These are phyloP conservation scores for Heracleum sosnowskyi DNA, from an alignment of 129 eudicot genomes.

Conservation along the genomic window DNA sequence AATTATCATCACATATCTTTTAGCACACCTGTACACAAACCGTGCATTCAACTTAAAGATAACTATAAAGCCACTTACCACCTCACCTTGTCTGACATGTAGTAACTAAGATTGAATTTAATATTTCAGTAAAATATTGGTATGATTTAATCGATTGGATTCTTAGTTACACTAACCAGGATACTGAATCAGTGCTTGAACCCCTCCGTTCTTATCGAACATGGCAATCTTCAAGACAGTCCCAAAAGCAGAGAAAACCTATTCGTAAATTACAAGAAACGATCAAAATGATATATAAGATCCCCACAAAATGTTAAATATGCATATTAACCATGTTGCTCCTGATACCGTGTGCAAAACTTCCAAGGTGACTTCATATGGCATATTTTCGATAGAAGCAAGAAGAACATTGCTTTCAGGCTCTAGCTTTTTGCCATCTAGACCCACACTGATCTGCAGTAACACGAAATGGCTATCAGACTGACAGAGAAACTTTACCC, in stretches of 20 bases:
- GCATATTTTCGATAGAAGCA: constrained; percentile 98
- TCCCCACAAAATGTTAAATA: background rate
- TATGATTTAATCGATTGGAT: background rate
- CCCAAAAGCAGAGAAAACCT: constrained; percentile 94
- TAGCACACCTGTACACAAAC: background rate
- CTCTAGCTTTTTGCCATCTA: constrained; percentile 88
- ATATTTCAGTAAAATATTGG: background rate
- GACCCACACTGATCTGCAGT: constrained; percentile 64
- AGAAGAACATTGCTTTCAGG: constrained; percentile 99
- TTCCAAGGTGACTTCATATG: constrained; percentile 90
- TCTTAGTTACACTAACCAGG: constrained; percentile 48
- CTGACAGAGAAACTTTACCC: background rate
- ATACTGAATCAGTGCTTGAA: constrained; percentile 91
- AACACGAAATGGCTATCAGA: background rate
- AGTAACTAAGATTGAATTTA: background rate
- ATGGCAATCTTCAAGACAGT: constrained; percentile 91
- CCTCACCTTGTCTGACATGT: background rate
- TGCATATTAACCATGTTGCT: background rate
- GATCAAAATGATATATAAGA: background rate
- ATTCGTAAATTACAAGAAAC: constrained; percentile 5
- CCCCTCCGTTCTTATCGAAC: constrained; percentile 97
- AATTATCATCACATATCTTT: background rate
- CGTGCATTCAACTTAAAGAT: background rate
- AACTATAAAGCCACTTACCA: background rate
- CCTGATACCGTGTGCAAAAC: constrained; percentile 65